These are phyloP conservation scores for Globisporangium carolinianum DNA, from an alignment of 352 stramenopile species.

Conservation along the genomic window DNA sequence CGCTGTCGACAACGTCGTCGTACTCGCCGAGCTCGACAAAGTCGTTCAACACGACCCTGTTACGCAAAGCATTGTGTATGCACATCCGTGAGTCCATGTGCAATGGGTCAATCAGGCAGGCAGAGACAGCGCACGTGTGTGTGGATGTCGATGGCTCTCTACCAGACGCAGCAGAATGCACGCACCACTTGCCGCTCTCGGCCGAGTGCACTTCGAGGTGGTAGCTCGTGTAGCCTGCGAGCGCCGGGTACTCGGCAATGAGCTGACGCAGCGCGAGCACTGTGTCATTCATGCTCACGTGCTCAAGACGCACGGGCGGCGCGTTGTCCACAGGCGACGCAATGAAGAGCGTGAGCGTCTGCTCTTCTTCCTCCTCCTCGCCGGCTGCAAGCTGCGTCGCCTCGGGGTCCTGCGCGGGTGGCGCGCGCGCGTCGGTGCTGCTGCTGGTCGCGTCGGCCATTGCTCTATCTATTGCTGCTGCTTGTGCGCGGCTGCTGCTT, in stretches of 20 bases:
- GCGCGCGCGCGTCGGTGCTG: conserved; percentile 2
- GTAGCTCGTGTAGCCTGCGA: conserved; percentile 85
- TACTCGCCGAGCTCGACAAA: conserved; percentile 84
- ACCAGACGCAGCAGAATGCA: background rate
- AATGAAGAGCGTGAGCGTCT: conserved; percentile 47
- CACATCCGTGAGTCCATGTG: background rate
- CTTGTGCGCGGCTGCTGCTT: background rate
- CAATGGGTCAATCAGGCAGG: background rate
- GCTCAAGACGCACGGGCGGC: conserved; percentile 50
- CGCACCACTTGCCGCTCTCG: conserved; percentile 21
- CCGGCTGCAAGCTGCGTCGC: background rate
- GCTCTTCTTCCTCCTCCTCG: conserved; percentile 29
- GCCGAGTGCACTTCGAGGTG: conserved; percentile 51
- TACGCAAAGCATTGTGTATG: conserved; percentile 3
- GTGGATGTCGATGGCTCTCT: background rate
- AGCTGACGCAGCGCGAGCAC: conserved; percentile 79
- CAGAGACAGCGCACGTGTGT: background rate
- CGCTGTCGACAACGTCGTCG: conserved; percentile 53
- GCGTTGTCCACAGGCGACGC: conserved; percentile 23
- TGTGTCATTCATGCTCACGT: conserved; percentile 67
- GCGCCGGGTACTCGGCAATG: conserved; percentile 72
- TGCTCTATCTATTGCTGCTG: background rate
- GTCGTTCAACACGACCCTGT: conserved; percentile 66
- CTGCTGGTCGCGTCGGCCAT: background rate
- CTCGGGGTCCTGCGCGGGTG: conserved; percentile 18